Conservation (phyloP, 495 filamentous ascomycete genomes). For the Paragyromitra xinjiangensis region DNA sequence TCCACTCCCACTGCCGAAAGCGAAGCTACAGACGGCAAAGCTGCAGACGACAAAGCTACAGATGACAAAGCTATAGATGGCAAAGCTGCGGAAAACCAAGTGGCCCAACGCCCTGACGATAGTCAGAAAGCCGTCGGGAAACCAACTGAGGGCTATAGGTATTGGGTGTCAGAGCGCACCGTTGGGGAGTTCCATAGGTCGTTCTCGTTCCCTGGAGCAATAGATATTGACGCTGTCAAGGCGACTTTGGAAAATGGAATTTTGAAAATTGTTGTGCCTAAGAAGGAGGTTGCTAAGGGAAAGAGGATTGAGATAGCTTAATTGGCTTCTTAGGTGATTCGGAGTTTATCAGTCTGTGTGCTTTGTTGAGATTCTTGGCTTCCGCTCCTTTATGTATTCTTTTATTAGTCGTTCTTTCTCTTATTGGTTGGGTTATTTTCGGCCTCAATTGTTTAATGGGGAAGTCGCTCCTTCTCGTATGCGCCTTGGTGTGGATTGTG, state of each 20-base stretch:
- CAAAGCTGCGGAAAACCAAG: constrained; percentile 54
- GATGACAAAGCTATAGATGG: constrained; percentile 6
- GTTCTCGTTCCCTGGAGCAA: constrained; percentile 78
- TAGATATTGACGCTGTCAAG: constrained; percentile 81
- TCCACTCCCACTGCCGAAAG: constrained; percentile 10
- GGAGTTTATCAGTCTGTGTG: neutral
- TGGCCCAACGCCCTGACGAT: constrained; percentile 51
- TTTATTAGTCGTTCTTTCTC: neutral
- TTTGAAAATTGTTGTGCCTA: constrained; percentile 77
- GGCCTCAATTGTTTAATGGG: neutral
- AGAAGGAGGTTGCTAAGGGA: constrained; percentile 67
- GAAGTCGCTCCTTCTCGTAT: neutral
- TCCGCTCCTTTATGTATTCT: constrained; percentile 5
- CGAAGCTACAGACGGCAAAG: constrained; percentile 23
- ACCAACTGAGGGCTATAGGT: constrained; percentile 63
- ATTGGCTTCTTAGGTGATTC: constrained; percentile 11
- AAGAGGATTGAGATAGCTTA: constrained; percentile 70
- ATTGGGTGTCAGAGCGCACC: constrained; percentile 82
- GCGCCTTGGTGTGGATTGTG: neutral
- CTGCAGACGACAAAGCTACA: too few relatives aligned
- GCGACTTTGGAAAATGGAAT: constrained; percentile 82
- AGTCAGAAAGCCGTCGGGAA: constrained; percentile 50
- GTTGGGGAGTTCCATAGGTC: constrained; percentile 81
- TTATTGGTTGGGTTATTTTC: neutral
- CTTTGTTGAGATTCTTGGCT: constrained; percentile 9